Conservation (phyloP, 345 rosid genomes). For the Arabis alpina region DNA sequence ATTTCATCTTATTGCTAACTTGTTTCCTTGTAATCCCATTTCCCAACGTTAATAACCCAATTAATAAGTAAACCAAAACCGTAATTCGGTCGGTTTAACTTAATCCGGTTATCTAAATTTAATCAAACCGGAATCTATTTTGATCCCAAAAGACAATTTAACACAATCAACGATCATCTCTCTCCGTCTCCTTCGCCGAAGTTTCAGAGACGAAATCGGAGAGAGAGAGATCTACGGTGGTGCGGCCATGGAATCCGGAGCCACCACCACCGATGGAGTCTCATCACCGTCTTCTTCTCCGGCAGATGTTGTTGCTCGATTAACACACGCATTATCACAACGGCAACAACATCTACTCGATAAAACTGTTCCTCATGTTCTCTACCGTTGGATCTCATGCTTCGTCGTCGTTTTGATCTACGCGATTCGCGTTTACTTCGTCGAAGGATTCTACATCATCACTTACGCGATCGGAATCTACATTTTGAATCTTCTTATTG, state of each 20-base stretch:
- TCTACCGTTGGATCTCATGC: conserved; percentile 62
- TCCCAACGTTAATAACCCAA: too few relatives aligned
- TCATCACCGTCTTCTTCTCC: conserved; percentile 39
- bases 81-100: neutral
- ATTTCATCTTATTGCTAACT: too few relatives aligned
- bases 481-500: conserved; percentile 71
- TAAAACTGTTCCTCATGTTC: conserved; percentile 59
- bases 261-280: conserved; percentile 38
- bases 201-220: conserved; percentile 11
- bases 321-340: conserved; percentile 47
- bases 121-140: conserved; percentile 18
- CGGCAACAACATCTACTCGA: conserved; percentile 66
- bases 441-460: conserved; percentile 83
- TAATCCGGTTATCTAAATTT: neutral
- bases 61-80: neutral
- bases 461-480: conserved; percentile 81
- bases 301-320: conserved; percentile 41
- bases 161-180: conserved; percentile 9
- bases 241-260: conserved; percentile 48
- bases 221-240: conserved; percentile 10
- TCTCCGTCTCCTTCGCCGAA: conserved; percentile 36
- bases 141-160: neutral
- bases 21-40: too few relatives aligned
- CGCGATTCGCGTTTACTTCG: conserved; percentile 68
- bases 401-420: conserved; percentile 50